A percentile compares a stretch with the other conserved stretches of the same genome.
Conservation (phyloP, 148 eudicot genomes). For the Polygonum maritimum region DNA sequence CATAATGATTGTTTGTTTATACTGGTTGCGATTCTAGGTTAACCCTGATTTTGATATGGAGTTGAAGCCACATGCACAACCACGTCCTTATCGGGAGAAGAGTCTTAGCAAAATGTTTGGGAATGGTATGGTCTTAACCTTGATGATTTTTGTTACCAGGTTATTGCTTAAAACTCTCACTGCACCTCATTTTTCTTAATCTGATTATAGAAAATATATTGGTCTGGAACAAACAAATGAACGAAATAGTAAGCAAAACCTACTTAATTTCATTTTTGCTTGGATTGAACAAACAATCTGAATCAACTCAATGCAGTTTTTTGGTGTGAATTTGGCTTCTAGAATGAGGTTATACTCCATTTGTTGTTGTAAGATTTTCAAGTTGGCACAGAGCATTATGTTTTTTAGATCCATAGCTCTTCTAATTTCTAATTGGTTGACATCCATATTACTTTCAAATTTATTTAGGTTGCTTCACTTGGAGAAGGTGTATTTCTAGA, state of each 20-base stretch:
- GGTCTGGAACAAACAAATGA: no score
- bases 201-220: no score
- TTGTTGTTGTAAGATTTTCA: not conserved
- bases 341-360: not conserved
- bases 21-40: slow-evolving; percentile 38
- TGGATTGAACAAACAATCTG: no score
- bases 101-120: slow-evolving; percentile 99
- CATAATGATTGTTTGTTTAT: not conserved
- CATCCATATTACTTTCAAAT: slow-evolving; percentile 1
- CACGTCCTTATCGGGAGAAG: slow-evolving; percentile 96
- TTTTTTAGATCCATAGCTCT: not conserved
- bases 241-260: no score
- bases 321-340: no score
- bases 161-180: not conserved
- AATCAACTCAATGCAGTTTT: no score
- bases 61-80: slow-evolving; percentile 94
- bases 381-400: not conserved
- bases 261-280: no score
- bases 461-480: slow-evolving; percentile 76
- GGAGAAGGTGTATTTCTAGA: slow-evolving; percentile 96
- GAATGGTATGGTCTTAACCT: slow-evolving; percentile 42
- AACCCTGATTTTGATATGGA: slow-evolving; percentile 99
- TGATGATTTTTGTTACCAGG: not conserved
- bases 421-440: not conserved
- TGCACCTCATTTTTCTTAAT: no score